Evolutionary conservation across 257 asterid species (phyloP).

Genomic region (Solanum pimpinellifolium): DNA sequence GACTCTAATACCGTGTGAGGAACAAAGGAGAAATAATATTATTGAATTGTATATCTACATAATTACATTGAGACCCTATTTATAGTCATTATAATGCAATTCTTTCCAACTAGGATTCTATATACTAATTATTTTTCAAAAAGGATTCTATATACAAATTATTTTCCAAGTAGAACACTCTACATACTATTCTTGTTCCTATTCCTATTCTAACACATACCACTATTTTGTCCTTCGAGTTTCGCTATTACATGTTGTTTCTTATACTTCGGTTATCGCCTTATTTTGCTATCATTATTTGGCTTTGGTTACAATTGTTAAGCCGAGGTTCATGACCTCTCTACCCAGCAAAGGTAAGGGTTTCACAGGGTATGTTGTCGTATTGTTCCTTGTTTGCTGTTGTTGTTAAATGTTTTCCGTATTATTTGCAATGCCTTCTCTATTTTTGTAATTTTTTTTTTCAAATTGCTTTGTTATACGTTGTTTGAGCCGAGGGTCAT

Average conservation of each 20-base stretch:
- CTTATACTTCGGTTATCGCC: not conserved
- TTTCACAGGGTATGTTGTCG: not conserved
- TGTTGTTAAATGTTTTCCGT: not conserved
- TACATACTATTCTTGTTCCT: too few species aligned
- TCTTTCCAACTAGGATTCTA: too few species aligned
- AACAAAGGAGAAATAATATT: too few species aligned
- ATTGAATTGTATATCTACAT: not conserved
- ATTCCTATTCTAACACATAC: not conserved
- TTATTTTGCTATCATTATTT: not conserved
- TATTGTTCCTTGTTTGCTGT: not conserved
- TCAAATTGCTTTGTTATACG: not conserved
- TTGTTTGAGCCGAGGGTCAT: not conserved
- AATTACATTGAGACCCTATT: not conserved
- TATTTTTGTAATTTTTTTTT: too few species aligned
- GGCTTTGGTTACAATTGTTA: not conserved
- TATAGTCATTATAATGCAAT: too few species aligned
- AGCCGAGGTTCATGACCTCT: not conserved
- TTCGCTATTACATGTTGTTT: too few species aligned
- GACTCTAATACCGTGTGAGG: not conserved
- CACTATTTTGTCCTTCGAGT: too few species aligned
- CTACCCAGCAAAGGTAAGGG: not conserved
- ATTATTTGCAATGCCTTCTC: not conserved
- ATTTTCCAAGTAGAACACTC: too few species aligned
- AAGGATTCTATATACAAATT: too few species aligned
- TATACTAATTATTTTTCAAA: too few species aligned